Base-by-base conservation (phyloP, 2,329 filamentous ascomycete species). In the Arthrinium puccinioides region DNA sequence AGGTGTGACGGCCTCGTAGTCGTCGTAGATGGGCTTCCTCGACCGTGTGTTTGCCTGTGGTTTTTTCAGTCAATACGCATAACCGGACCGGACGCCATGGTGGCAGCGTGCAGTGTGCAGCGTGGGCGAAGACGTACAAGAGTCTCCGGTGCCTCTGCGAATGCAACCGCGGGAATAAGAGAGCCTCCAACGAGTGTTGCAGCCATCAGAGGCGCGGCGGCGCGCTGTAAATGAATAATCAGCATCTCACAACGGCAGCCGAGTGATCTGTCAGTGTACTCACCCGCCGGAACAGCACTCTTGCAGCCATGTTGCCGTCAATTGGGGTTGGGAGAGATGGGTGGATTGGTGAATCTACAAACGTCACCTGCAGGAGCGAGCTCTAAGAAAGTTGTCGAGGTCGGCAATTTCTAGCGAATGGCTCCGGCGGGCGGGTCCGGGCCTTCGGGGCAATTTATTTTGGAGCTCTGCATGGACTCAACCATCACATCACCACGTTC, bases 11-110 rank as follows among this genome's bases (percentile, higher is more conserved):
- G 16, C 54, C 58, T 82, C 73, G 57, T 69, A 64, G 57, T 82
- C 74, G 63, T 90, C 85, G 73, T 94, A 94, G 65, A 94, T 92
- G 47, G 87, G 82, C 60, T 84, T 85, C 57, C 72, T 74, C 42
- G 56, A 45, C 65, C 73, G 44, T n/a, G n/a, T n/a, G n/a, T n/a
- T n/a, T n/a, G n/a, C n/a, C n/a, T n/a, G n/a, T n/a, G n/a, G n/a
- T n/a, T n/a, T n/a, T n/a, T n/a, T n/a, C 9, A 21, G 27, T 33
- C 3, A 33, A 21, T 16, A 33, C 9, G n/a, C 31, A 5, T 13
- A 16, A 15, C 20, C 8, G 5, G n/a, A 16, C 21, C 14, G 4
- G 0, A 13, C 3, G 9, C 21, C n/a, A n/a, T n/a, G n/a, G n/a
- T n/a, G n/a, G n/a, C n/a, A n/a, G n/a, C n/a, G n/a, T n/a, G n/a